These are phyloP conservation scores for Podospora conica DNA, from an alignment of 495 filamentous ascomycete genomes.

Conservation along the genomic window DNA sequence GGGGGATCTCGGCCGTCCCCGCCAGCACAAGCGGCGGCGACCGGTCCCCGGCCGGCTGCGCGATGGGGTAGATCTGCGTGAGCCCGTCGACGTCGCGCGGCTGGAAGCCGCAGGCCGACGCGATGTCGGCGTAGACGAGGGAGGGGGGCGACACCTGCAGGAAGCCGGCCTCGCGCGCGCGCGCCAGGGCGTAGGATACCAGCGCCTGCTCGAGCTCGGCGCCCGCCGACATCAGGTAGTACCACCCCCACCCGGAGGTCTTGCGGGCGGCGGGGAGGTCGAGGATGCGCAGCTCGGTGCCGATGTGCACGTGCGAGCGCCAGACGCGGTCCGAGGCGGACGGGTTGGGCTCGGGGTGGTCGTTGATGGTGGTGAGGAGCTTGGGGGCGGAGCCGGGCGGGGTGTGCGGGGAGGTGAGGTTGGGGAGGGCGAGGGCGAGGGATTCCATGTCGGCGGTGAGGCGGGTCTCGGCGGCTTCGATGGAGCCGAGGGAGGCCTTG, in stretches of 20 bases:
- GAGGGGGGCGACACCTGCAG: slow-evolving; percentile 73
- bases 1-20: slow-evolving; percentile 88
- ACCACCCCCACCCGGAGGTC: slow-evolving; percentile 93
- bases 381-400: slow-evolving; percentile 59
- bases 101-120: slow-evolving; percentile 84
- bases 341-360: slow-evolving; percentile 52
- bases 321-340: slow-evolving; percentile 45
- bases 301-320: slow-evolving; percentile 78
- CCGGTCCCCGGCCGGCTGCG: slow-evolving; percentile 53
- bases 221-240: slow-evolving; percentile 83
- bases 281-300: slow-evolving; percentile 67
- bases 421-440: slow-evolving; percentile 77
- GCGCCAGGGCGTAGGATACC: slow-evolving; percentile 71
- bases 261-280: slow-evolving; percentile 77
- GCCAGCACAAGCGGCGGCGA: slow-evolving; percentile 69
- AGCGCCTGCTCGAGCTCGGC: slow-evolving; percentile 90
- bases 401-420: slow-evolving; percentile 70
- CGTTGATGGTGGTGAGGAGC: slow-evolving; percentile 64
- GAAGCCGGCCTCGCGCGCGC: slow-evolving; percentile 67
- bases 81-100: slow-evolving; percentile 86
- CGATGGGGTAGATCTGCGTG: slow-evolving; percentile 79
- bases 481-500: slow-evolving; percentile 56
- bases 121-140: slow-evolving; percentile 88
- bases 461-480: slow-evolving; percentile 53
- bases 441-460: slow-evolving; percentile 62